Base-by-base conservation (phyloP, 345 rosid species). In the Gossypium raimondii region DNA sequence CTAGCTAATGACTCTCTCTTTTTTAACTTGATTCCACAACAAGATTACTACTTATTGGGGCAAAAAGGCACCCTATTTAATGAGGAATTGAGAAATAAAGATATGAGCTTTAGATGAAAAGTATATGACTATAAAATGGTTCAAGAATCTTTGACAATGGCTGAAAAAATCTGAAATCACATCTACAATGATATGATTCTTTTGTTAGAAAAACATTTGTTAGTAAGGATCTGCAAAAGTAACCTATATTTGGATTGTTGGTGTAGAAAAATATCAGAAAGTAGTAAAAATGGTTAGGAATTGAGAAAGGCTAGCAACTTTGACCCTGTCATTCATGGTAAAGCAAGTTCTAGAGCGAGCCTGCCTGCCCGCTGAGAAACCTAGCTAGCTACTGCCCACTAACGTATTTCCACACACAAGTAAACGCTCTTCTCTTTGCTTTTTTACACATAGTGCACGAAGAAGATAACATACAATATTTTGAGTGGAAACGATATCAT, bases 151-250 rank as follows among this genome's bases (percentile, higher is more conserved):
- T 68, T 68, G 58, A 24, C 12, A 25, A 68, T 24, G 14, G 72
- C 6, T 50, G 13, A 68, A 16, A 51, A 16, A 5, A n/a, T 51
- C 72, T 9, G 11, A 50, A 50, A 69, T 16, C 45, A 43, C 43
- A 27, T 69, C 51, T 69, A 69, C 45, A 22, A 69, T 51, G 73
- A 50, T 51, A 25, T 50, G 13, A 51, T 69, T 69, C 73, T 69
- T 51, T 69, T 47, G 9, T 43, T 2, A 34, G 5, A 18, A 38
- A 48, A 64, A 65, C 51, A 41, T n/a, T 18, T 34, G 10, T 16
- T 44, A 44, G 52, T 34, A 47, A 67, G 34, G 55, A 13, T 67
- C 71, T 9, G 48, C 18, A 47, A 45, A 44, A 47, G 55, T 67
- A 12, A 47, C 52, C 52, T 20, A 66, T 11, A 66, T 20, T 47